Evolutionary conservation across 2,329 filamentous ascomycete species (phyloP), one percentile per base, ranked within the genome.

Genomic region (Nothopassalora personata): DNA sequence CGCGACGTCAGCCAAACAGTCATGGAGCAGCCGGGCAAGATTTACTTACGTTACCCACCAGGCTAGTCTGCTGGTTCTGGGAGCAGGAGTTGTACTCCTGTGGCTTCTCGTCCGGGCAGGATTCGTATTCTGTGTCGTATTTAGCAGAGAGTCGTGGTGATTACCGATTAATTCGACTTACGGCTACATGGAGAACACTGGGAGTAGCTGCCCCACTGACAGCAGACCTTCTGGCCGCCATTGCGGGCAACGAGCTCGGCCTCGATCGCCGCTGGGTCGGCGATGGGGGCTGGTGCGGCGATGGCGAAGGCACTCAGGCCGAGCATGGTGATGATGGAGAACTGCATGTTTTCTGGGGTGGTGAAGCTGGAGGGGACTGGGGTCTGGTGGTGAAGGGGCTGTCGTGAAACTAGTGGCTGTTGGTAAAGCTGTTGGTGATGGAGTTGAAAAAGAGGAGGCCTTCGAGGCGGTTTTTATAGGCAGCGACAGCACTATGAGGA

Each of bases 241-340:
- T 34, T 33, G 31, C 31, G 34, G 5, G 18, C 11, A 4, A 36
- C 51, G 33, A 39, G 19, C 3, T 19, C n/a, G 11, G 4, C 51
- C 33, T 53, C 51, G 5, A 49, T 11, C 2, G 49, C 27, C 18
- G 5, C 33, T 53, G 51, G 51, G 33, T 43, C 34, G 13, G 51
- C 51, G 15, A 27, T 28, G 43, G 51, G 51, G 18, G 18, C 33
- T 43, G 51, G 51, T 8, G 51, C 51, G 13, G 51, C 51, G 18
- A 39, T 15, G 7, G 51, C 51, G 33, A 53, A 2, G 33, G 51
- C 51, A 33, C 51, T 43, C 33, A 53, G 51, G 33, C 51, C 51
- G 33, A 53, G 51, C 4, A 53, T 15, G n/a, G 51, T 13, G 51
- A 53, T 43, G 51, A 53, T 34, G 51, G 31, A 39, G 34, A 53